phyloP scores from a whole-genome alignment of 768 basidiomycete genomes.

The Auricularia auricula-judae region DNA sequence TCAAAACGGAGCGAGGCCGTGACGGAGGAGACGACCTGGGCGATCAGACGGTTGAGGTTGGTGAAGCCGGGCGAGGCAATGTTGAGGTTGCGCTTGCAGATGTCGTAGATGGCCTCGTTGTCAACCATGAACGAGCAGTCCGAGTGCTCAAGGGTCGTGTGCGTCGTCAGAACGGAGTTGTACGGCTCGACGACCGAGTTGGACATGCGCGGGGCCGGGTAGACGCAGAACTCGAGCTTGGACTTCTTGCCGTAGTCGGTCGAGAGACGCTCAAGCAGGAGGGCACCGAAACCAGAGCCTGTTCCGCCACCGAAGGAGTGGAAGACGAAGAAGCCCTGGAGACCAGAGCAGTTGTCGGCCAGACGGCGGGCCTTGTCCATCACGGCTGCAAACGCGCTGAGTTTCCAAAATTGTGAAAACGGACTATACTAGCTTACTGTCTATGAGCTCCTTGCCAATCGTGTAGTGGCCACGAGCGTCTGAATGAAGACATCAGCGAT shows the following conservation, averaged over 20 bases:
- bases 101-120: constrained; percentile 99
- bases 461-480: constrained; percentile 99
- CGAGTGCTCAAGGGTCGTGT: constrained; percentile 99
- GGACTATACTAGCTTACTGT: constrained; percentile 22
- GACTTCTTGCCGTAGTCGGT: constrained; percentile 99
- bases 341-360: constrained; percentile 94
- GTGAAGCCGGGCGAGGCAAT: constrained; percentile 79
- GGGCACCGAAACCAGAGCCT: constrained; percentile 97
- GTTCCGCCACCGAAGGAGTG: constrained; percentile 99
- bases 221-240: constrained; percentile 96
- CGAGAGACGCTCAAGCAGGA: constrained; percentile 92
- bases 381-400: constrained; percentile 30
- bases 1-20: constrained; percentile 96
- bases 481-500: constrained; percentile 18
- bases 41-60: constrained; percentile 93
- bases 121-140: constrained; percentile 99
- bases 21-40: constrained; percentile 96
- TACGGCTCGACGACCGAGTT: constrained; percentile 99
- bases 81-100: constrained; percentile 92
- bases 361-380: constrained; percentile 96
- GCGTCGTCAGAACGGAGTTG: constrained; percentile 95
- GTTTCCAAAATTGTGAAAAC: neutral
- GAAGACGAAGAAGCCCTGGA: constrained; percentile 99
- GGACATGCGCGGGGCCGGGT: constrained; percentile 88
- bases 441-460: constrained; percentile 96